Evolutionary conservation across 768 basidiomycete genomes (phyloP).

Genomic region (Astraeus odoratus): DNA sequence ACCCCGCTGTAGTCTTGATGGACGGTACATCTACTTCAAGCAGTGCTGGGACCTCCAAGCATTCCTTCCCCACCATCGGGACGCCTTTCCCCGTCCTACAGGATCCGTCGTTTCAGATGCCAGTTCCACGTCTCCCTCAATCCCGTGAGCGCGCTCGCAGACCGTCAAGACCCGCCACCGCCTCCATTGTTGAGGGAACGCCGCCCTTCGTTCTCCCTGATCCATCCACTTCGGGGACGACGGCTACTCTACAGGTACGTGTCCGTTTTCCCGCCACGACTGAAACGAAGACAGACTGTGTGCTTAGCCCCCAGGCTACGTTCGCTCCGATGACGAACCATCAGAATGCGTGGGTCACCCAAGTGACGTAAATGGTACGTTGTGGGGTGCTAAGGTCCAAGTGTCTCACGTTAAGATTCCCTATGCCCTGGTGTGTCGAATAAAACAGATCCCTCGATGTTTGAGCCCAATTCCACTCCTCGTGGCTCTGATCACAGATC

Average conservation of each 20-base stretch:
- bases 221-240: constrained; percentile 10
- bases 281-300: background rate
- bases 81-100: constrained; percentile 19
- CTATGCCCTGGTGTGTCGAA: constrained; percentile 11
- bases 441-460: constrained; percentile 10
- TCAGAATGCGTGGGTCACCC: constrained; percentile 9
- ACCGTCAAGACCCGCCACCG: constrained; percentile 35
- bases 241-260: constrained; percentile 10
- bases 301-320: constrained; percentile 4
- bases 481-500: constrained; percentile 12
- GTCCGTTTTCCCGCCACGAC: background rate
- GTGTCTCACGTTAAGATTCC: constrained; percentile 8
- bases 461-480: background rate
- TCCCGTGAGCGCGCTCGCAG: constrained; percentile 22
- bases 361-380: constrained; percentile 19
- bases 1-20: constrained; percentile 11
- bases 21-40: constrained; percentile 4
- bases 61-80: constrained; percentile 12
- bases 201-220: constrained; percentile 36
- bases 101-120: constrained; percentile 22
- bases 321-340: constrained; percentile 6
- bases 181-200: constrained; percentile 38
- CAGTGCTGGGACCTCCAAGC: constrained; percentile 3
- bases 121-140: constrained; percentile 28
- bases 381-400: background rate